A percentile compares a stretch with the other conserved stretches of the same genome.
phyloP scores from a whole-genome alignment of 352 stramenopile species.

The Globisporangium nunn region DNA sequence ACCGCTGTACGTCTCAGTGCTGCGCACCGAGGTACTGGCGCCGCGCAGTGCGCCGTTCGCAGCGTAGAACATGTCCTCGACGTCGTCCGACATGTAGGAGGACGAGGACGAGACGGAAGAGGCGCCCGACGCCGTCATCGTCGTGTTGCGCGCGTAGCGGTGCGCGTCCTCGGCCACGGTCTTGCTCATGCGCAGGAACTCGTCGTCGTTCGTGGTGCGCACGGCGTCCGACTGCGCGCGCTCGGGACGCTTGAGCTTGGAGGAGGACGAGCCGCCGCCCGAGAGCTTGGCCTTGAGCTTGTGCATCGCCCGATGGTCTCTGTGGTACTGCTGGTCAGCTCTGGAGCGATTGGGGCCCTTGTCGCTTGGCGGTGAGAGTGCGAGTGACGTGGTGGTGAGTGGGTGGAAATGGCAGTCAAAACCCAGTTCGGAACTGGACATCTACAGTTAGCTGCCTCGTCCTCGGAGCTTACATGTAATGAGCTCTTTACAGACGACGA shows the following conservation, averaged over 20 bases:
- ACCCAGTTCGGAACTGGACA: neutral
- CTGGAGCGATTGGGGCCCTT: neutral
- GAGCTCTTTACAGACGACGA: too few species aligned
- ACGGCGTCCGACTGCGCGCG: constrained; percentile 20
- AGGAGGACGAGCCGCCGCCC: constrained; percentile 15
- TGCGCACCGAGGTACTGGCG: constrained; percentile 3
- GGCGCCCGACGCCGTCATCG: constrained; percentile 19
- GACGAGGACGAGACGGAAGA: constrained; percentile 10
- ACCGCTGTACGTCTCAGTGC: constrained; percentile 10
- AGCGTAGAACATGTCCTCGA: constrained; percentile 60
- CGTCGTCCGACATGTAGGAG: constrained; percentile 49
- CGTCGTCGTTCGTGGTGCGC: constrained; percentile 21
- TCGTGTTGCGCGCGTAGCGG: constrained; percentile 27
- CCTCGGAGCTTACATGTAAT: neutral
- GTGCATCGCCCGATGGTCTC: constrained; percentile 33
- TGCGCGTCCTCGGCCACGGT: constrained; percentile 28
- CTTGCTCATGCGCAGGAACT: constrained; percentile 38
- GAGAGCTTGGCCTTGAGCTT: constrained; percentile 59
- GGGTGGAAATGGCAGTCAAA: neutral
- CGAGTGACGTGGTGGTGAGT: neutral
- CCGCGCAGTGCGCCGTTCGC: constrained; percentile 9
- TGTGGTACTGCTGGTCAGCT: neutral
- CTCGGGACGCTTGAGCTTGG: constrained; percentile 29
- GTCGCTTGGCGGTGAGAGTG: neutral
- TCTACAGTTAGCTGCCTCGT: neutral